Conservation (phyloP, 257 asterid species). For the Agastache rugosa region DNA sequence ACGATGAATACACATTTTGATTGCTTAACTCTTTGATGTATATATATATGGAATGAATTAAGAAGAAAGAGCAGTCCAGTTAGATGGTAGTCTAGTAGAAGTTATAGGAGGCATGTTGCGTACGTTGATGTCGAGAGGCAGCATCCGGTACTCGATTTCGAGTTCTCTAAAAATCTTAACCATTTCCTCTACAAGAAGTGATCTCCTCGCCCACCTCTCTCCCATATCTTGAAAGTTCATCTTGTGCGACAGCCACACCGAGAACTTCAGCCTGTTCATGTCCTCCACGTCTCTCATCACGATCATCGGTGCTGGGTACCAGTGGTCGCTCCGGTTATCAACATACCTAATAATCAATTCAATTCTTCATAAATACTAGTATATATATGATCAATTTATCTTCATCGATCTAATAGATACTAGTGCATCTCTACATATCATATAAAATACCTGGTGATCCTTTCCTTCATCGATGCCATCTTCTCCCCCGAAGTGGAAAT, state of each 20-base stretch:
- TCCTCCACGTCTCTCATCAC: conserved; percentile 84
- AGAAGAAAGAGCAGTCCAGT: conserved; percentile 56
- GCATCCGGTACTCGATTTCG: conserved; percentile 76
- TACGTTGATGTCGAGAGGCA: conserved; percentile 71
- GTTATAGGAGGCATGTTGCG: conserved; percentile 67
- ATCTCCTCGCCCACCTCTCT: conserved; percentile 78
- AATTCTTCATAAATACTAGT: background rate
- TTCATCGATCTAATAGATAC: too few species aligned
- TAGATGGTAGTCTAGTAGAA: conserved; percentile 70
- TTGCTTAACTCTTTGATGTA: background rate
- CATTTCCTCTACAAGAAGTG: conserved; percentile 79
- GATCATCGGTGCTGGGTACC: conserved; percentile 76
- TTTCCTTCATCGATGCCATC: conserved; percentile 71
- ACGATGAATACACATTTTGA: background rate
- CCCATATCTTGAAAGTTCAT: conserved; percentile 94
- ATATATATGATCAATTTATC: too few species aligned
- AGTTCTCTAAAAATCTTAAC: conserved; percentile 72
- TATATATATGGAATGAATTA: background rate
- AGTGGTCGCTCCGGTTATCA: conserved; percentile 67
- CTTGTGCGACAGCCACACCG: conserved; percentile 75
- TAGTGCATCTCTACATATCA: too few species aligned
- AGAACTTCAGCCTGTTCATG: conserved; percentile 78
- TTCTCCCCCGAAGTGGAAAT: conserved; percentile 78
- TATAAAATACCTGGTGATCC: conserved; percentile 69
- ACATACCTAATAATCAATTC: conserved; percentile 59